Base-by-base conservation (phyloP, 352 stramenopile genomes). In the Pythium guiyangense region DNA sequence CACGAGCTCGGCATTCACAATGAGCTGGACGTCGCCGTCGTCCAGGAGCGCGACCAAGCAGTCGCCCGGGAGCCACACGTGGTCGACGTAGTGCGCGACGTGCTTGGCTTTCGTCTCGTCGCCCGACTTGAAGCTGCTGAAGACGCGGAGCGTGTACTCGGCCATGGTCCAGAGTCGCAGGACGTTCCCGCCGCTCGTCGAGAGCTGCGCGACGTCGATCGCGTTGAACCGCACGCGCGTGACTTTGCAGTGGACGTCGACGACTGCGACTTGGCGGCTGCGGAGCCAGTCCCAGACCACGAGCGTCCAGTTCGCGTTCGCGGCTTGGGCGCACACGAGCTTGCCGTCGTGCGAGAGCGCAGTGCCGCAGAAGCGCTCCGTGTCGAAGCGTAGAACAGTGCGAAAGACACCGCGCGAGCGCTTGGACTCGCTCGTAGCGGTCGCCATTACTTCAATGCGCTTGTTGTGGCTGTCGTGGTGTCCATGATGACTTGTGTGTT, bases 201-300 rank as follows among this genome's bases (percentile, higher is more conserved):
- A 90, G 9, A 93, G 46, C 62, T 93, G 80, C 4, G 78, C 83
- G 73, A 91, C 86, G 56, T 93, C 83, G 43, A 90, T 74, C 18
- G 69, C 54, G 58, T 93, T 93, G 50, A 93, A 93, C 20, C 70
- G 77, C 22, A 91, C 77, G 31, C 83, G 70, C 47, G 80, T 81
- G 37, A 91, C 80, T 29, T 84, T 73, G 56, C 66, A 84, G 43
- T 91, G 79, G n/a, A 90, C 77, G 10, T 90, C 79, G 1, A 60
- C 66, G 25, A 75, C 52, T 6, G 83, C 80, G 14, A 93, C 59
- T 63, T 88, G 77, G 1, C 83, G 64, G 12, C 75, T 77, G 4
- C 79, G 73, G n/a, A 67, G 70, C 83, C 83, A 93, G 57, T 93
- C 83, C 80, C 79, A 93, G 3, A 93, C 71, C 1, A 85, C 64